Conservation (phyloP, 805 yeast genomes). For the Nakazawaea laoshanensis region DNA sequence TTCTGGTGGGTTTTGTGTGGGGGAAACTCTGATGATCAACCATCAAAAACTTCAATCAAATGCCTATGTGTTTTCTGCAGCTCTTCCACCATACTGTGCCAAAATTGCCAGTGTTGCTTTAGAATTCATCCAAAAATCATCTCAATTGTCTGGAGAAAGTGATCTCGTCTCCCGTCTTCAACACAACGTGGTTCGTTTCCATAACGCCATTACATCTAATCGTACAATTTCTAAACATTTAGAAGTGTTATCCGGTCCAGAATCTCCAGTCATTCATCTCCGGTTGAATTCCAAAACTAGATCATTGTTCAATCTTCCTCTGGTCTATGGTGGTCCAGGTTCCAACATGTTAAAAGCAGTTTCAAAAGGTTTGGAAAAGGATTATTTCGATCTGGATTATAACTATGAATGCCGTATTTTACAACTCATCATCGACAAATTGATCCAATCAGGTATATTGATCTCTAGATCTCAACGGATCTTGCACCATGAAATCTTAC, state of each 20-base stretch:
- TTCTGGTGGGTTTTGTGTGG: conserved; percentile 92
- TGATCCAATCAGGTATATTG: conserved; percentile 46
- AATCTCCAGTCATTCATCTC: conserved; percentile 66
- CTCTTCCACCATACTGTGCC: conserved; percentile 89
- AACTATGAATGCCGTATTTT: conserved; percentile 53
- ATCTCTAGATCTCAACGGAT: conserved; percentile 51
- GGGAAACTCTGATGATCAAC: conserved; percentile 71
- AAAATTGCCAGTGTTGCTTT: conserved; percentile 50
- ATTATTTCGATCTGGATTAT: conserved; percentile 31
- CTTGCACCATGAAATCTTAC: conserved; percentile 66
- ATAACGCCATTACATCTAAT: conserved; percentile 32
- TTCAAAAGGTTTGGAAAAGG: conserved; percentile 31
- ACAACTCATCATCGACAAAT: conserved; percentile 55
- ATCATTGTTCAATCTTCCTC: conserved; percentile 36
- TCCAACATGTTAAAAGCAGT: conserved; percentile 33
- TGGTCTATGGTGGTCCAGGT: conserved; percentile 37
- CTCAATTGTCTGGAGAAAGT: conserved; percentile 24
- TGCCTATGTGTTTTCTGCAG: conserved; percentile 91
- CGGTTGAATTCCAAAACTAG: conserved; percentile 42
- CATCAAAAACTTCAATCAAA: conserved; percentile 88
- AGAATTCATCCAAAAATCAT: conserved; percentile 32
- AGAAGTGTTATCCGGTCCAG: conserved; percentile 43
- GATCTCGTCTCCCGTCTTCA: conserved; percentile 28
- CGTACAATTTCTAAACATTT: conserved; percentile 27
- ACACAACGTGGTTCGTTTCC: conserved; percentile 28